A percentile compares a stretch with the other conserved stretches of the same genome.
Evolutionary conservation across 805 yeast genomes (phyloP).

Genomic region (Sungouiella blattae): DNA sequence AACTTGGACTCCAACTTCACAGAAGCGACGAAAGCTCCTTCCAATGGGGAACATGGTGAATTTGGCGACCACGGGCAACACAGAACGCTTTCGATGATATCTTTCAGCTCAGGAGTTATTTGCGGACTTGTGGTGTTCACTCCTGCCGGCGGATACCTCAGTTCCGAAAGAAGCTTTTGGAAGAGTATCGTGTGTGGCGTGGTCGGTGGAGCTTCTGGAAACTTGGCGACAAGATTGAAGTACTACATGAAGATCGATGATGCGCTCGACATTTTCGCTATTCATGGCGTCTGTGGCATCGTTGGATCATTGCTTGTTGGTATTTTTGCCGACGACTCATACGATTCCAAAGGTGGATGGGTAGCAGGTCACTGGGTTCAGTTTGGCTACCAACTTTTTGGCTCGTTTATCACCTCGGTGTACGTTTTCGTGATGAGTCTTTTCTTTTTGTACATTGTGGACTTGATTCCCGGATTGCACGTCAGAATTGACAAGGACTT

Average conservation of each 20-base stretch:
- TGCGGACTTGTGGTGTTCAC: slow-evolving; percentile 41
- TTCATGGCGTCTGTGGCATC: slow-evolving; percentile 41
- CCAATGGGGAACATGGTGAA: too few relatives aligned
- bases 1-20: not conserved
- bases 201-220: slow-evolving; percentile 34
- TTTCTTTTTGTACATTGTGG: slow-evolving; percentile 32
- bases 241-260: slow-evolving; percentile 39
- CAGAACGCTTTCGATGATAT: slow-evolving; percentile 32
- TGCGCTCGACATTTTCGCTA: slow-evolving; percentile 41
- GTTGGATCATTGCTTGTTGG: slow-evolving; percentile 40
- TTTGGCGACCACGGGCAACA: slow-evolving; percentile 12
- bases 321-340: slow-evolving; percentile 31
- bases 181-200: slow-evolving; percentile 38
- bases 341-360: slow-evolving; percentile 40
- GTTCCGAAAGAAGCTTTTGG: slow-evolving; percentile 36
- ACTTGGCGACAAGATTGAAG: slow-evolving; percentile 38
- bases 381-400: slow-evolving; percentile 38
- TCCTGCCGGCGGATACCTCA: slow-evolving; percentile 41
- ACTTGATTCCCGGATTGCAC: slow-evolving; percentile 39
- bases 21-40: slow-evolving; percentile 5
- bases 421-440: slow-evolving; percentile 34
- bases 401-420: slow-evolving; percentile 29
- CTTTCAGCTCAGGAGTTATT: slow-evolving; percentile 39
- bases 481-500: slow-evolving; percentile 39
- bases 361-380: slow-evolving; percentile 38